phyloP scores from a whole-genome alignment of 2,329 filamentous ascomycete species.

The Fusarium brevicatenulatum region DNA sequence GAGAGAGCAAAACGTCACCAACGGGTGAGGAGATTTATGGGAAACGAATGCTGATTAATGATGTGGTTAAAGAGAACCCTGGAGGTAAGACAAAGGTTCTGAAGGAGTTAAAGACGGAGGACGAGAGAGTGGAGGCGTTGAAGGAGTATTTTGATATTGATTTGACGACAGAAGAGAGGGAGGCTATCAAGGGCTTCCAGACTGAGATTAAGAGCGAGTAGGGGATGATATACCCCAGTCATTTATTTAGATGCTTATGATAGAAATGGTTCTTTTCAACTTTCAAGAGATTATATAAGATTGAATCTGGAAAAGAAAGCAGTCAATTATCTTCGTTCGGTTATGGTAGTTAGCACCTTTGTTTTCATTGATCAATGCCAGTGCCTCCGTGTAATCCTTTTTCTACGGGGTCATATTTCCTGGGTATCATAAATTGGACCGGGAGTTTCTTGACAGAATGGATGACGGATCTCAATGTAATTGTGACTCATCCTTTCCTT shows the following conservation, averaged over 20 bases:
- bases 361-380: background rate
- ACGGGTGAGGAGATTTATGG: conserved; percentile 59
- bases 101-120: conserved; percentile 59
- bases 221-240: background rate
- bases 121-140: conserved; percentile 62
- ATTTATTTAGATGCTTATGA: background rate
- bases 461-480: background rate
- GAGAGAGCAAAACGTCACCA: conserved; percentile 52
- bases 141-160: conserved; percentile 63
- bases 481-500: background rate
- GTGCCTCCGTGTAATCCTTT: background rate
- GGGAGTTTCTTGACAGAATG: background rate
- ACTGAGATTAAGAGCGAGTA: conserved; percentile 53
- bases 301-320: too few species aligned
- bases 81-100: conserved; percentile 61
- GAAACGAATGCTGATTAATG: conserved; percentile 62
- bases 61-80: conserved; percentile 63
- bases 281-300: too few species aligned
- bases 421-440: background rate
- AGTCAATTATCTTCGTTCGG: background rate
- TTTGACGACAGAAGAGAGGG: conserved; percentile 60
- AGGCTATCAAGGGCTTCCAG: conserved; percentile 60
- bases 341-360: background rate
- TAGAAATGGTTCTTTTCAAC: background rate
- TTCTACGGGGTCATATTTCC: background rate